Conservation (phyloP, 257 asterid genomes). For the Penstemon davidsonii region DNA sequence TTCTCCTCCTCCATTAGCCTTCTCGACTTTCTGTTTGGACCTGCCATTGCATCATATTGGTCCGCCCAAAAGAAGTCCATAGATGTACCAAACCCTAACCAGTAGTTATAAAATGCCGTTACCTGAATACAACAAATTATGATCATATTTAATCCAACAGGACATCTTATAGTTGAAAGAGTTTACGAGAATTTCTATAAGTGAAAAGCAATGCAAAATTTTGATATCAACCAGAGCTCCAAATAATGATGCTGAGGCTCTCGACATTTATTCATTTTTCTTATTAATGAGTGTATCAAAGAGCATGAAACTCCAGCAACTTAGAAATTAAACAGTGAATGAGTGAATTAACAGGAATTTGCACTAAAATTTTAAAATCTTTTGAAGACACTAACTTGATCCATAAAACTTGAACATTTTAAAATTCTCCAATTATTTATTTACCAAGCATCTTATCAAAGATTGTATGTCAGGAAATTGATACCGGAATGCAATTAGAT, state of each 20-base stretch:
- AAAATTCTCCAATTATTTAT: too few relatives aligned
- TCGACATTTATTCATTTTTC: background rate
- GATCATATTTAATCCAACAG: slow-evolving; percentile 12
- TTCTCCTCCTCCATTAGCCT: slow-evolving; percentile 94
- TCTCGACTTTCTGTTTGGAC: slow-evolving; percentile 77
- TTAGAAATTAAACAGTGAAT: too few relatives aligned
- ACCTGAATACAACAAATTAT: slow-evolving; percentile 53
- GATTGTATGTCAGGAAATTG: too few relatives aligned
- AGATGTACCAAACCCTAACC: slow-evolving; percentile 71
- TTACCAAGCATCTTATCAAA: too few relatives aligned
- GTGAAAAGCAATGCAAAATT: background rate
- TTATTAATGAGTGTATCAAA: too few relatives aligned
- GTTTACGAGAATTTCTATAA: background rate
- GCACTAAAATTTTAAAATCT: too few relatives aligned
- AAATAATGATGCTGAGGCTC: slow-evolving; percentile 2
- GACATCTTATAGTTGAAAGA: background rate
- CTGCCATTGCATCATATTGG: slow-evolving; percentile 82
- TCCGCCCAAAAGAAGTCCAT: slow-evolving; percentile 95
- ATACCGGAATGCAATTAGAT: too few relatives aligned
- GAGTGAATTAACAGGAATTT: too few relatives aligned
- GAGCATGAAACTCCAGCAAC: too few relatives aligned
- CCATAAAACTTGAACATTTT: too few relatives aligned
- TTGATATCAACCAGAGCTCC: background rate
- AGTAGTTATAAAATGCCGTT: slow-evolving; percentile 83
- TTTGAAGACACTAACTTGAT: too few relatives aligned